phyloP scores from a whole-genome alignment of 2,329 filamentous ascomycete species.

The Phaeosphaeriaceae sp. region DNA sequence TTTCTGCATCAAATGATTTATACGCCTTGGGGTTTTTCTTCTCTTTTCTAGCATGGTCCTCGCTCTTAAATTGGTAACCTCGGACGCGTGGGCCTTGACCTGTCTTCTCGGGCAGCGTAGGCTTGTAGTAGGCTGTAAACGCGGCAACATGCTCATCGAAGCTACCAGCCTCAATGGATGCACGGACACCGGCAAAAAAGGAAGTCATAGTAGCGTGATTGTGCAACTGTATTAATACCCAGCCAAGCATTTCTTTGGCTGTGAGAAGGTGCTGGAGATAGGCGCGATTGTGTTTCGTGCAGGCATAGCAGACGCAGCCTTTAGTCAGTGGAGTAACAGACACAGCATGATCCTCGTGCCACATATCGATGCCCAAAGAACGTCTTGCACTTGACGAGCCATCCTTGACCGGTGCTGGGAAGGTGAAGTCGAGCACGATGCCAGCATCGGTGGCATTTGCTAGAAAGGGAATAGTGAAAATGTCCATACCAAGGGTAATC shows the following conservation, averaged over 20 bases:
- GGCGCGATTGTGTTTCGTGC: slow-evolving; percentile 81
- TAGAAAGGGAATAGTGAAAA: slow-evolving; percentile 80
- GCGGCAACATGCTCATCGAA: slow-evolving; percentile 61
- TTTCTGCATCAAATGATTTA: slow-evolving; percentile 33
- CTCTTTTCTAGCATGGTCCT: slow-evolving; percentile 34
- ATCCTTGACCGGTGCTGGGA: slow-evolving; percentile 58
- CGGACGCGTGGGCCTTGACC: slow-evolving; percentile 71
- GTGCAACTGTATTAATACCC: slow-evolving; percentile 90
- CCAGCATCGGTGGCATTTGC: slow-evolving; percentile 79
- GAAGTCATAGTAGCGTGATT: slow-evolving; percentile 75
- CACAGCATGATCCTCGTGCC: slow-evolving; percentile 65
- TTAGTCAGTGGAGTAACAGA: slow-evolving; percentile 66
- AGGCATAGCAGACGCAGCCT: slow-evolving; percentile 81
- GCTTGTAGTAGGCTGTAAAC: slow-evolving; percentile 74
- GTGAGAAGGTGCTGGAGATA: slow-evolving; percentile 86
- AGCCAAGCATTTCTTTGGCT: slow-evolving; percentile 96
- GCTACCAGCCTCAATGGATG: slow-evolving; percentile 63
- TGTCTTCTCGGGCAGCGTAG: slow-evolving; percentile 73
- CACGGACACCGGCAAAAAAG: slow-evolving; percentile 77
- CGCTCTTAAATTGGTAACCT: slow-evolving; percentile 43
- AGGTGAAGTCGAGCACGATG: slow-evolving; percentile 80
- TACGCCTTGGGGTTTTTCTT: slow-evolving; percentile 44
- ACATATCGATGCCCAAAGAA: slow-evolving; percentile 78
- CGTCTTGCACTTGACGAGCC: slow-evolving; percentile 16
- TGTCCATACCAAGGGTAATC: slow-evolving; percentile 76